phyloP scores from a whole-genome alignment of 2,329 filamentous ascomycete genomes.

The Truncatella angustata region DNA sequence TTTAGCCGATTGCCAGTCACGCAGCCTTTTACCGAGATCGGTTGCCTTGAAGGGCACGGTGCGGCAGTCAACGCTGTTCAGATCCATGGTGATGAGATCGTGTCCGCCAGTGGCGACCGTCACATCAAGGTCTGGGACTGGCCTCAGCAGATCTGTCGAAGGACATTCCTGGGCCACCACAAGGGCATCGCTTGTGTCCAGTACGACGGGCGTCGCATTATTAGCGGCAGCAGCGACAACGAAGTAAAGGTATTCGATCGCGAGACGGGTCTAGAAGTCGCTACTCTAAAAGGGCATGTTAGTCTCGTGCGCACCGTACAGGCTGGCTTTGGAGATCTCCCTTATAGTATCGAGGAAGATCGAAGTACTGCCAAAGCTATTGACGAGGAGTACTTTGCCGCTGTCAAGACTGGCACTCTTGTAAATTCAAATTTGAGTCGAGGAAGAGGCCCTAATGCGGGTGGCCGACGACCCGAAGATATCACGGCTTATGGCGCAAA shows the following conservation, averaged over 20 bases:
- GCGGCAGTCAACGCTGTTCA: conserved; percentile 97
- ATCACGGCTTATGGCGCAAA: conserved; percentile 81
- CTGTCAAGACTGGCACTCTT: conserved; percentile 50
- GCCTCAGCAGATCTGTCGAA: conserved; percentile 70
- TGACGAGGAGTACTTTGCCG: conserved; percentile 70
- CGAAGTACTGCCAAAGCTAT: conserved; percentile 69
- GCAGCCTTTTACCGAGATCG: conserved; percentile 73
- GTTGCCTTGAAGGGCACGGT: conserved; percentile 76
- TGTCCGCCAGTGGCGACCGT: conserved; percentile 92
- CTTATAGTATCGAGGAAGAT: conserved; percentile 75
- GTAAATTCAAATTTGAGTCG: conserved; percentile 32
- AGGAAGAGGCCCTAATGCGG: conserved; percentile 58
- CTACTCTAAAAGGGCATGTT: conserved; percentile 76
- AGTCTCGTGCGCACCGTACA: conserved; percentile 92
- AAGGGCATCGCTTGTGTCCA: conserved; percentile 98
- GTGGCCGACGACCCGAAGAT: conserved; percentile 71
- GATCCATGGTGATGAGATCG: conserved; percentile 79
- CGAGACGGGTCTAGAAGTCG: conserved; percentile 81
- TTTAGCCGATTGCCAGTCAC: conserved; percentile 49
- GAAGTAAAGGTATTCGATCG: conserved; percentile 95
- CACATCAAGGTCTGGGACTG: conserved; percentile 95
- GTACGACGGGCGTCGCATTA: conserved; percentile 88
- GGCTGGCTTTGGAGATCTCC: conserved; percentile 87
- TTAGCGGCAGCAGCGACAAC: conserved; percentile 94
- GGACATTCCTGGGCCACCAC: conserved; percentile 80